Base-by-base conservation (phyloP, 805 yeast genomes). In the Lipomyces lipofer region DNA sequence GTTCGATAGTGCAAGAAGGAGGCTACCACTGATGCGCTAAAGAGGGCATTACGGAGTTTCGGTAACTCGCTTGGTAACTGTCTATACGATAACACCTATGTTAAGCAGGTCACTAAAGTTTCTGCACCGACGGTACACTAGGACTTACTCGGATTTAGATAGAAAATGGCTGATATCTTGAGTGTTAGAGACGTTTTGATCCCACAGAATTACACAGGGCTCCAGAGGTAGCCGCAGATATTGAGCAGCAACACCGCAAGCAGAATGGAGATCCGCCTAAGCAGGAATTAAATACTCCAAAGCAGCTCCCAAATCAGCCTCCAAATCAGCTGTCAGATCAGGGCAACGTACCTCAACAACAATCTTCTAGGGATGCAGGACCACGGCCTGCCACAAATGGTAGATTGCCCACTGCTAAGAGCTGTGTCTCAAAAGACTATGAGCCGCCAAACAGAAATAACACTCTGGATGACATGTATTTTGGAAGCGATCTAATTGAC, bases 21-120 rank as follows among this genome's bases (percentile, higher is more conserved):
- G 64, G 94, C 96, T 0, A 79, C 85, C n/a, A 86, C 91, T 0
- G 91, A 87, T 68, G 97, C 87, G 0, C 70, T 86, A 53, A 90
- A 89, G 69, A 75, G 94, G 47, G 84, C 92, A 12, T 73, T 91
- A 49, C 74, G 95, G 58, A 83, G 85, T 59, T 88, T 89, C 65
- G 96, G 95, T 35, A 81, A 84, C 61, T 83, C 87, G 0, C 70
- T 86, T 54, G 92, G 92, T 0, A 70, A 70, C 58, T 73, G 77
- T 47, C 59, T 74, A 1, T 71, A 73, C 54, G 71, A 71, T 51
- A 52, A 54, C 22, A 48, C 47, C 10, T 73, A 65, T 51, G 59
- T 62, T 1, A 44, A 57, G 28, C 51, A 65, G 38, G 63, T 69
- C 13, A 39, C 53, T 30, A 56, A 58, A 22, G 49, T 66, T 29